Evolutionary conservation across 148 eudicot species (phyloP), one percentile per base, ranked within the genome.

Genomic region (Arbutus unedo): DNA sequence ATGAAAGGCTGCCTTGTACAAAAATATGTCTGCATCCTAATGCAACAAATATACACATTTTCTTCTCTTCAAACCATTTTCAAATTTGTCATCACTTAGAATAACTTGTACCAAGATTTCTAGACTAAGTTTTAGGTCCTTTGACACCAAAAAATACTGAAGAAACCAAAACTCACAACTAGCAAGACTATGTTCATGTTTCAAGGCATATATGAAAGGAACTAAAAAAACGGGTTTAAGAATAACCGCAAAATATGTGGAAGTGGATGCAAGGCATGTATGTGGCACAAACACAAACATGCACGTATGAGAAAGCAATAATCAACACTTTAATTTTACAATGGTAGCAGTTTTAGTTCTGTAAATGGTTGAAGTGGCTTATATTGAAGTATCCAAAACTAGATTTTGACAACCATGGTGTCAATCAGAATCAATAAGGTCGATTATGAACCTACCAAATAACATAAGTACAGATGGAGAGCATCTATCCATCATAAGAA

Each of bases 351-450:
- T 8, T 43, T 44, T 13, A 57, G 6, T 64, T 60, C 43, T 14
- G 62, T 6, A 38, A 76, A 76, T 31, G 19, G 48, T 54, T 31
- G 25, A 56, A 47, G 0, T 2, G 6, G 67, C 16, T 55, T 5
- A 41, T 3, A 16, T 31, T 43, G 67, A 41, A 43, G 50, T 78
- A 50, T 25, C 41, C 80, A 16, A 48, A 57, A 18, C 70, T 18
- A 78, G 68, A 43, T 10, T 56, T 56, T 41, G 49, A 41, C 48
- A 11, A 54, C 23, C 43, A 76, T 15, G 55, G 77, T 13, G 45
- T 76, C 47, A 76, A 76, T 76, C 11, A 31, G 11, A 60, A 76
- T 53, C 62, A 76, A 76, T 53, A 59, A 76, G 41, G 41, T 18
- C 21, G 43, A 14, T 16, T 6, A 44, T 7, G 38, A 31, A 31